Conservation (phyloP, 1,139 yeast species). For the Hansenula lynferdii region DNA sequence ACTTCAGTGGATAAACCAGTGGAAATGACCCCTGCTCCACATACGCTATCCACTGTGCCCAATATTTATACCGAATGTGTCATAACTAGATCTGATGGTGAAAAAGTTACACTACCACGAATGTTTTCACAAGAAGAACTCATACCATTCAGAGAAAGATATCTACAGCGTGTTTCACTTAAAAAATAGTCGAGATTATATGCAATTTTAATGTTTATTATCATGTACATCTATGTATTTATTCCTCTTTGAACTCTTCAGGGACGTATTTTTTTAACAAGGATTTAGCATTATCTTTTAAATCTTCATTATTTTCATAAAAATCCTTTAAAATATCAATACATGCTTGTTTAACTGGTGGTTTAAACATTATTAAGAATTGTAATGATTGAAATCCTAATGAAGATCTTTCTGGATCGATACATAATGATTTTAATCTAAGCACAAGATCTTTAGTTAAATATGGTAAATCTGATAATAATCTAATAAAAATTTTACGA, state of each 20-base stretch:
- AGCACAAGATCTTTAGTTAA: conserved; percentile 56
- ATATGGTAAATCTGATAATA: conserved; percentile 81
- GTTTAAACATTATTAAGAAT: conserved; percentile 83
- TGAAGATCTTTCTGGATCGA: conserved; percentile 78
- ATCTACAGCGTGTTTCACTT: conserved; percentile 7
- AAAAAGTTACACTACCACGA: conserved; percentile 9
- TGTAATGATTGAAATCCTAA: conserved; percentile 80
- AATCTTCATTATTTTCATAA: conserved; percentile 45
- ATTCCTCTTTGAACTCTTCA: neutral
- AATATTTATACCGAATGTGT: no score
- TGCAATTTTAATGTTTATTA: neutral
- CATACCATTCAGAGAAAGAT: conserved; percentile 9
- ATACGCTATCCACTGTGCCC: no score
- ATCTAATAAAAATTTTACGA: conserved; percentile 71
- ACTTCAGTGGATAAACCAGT: no score
- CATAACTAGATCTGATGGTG: neutral
- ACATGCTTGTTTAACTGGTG: conserved; percentile 71
- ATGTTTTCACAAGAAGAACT: conserved; percentile 9
- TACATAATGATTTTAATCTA: conserved; percentile 68
- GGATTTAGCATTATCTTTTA: conserved; percentile 46
- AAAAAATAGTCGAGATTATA: no score
- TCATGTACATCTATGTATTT: neutral
- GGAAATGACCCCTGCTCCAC: neutral
- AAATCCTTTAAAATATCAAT: conserved; percentile 60
- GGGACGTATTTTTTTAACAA: conserved; percentile 24